Evolutionary conservation across 2,329 filamentous ascomycete genomes (phyloP), one percentile per base, ranked within the genome.

Genomic region (Fusarium compactum): DNA sequence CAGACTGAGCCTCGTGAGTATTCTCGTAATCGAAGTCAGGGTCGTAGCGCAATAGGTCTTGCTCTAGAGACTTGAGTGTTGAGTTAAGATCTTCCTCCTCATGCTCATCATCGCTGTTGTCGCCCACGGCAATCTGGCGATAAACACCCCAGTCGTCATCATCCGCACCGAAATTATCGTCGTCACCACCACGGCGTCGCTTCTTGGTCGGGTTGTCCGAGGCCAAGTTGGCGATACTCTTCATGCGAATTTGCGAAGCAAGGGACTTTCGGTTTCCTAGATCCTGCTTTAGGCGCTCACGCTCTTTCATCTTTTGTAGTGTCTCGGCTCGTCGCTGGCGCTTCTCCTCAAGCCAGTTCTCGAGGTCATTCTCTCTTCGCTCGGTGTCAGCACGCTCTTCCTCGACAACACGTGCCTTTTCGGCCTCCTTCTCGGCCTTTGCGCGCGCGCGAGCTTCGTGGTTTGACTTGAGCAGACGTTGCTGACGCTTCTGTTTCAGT

Each of bases 101-200:
- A 53, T 97, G 94, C 75, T 95, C 92, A 72, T 98, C 95, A 67
- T 96, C 93, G 76, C 92, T 93, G 72, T 86, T 86, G 10, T 92
- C 91, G 53, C 94, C 94, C 1, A 92, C 94, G 3, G 94, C 93
- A 61, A 98, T 97, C 43, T 93, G 93, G 56, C 96, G 91, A 81
- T 99, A 99, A 16, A 99, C 94, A 62, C 94, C 94, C 96, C 96
- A 99, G 80, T 99, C 96, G 61, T 97, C 95, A 77, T 99, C 96
- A 79, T 99, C 95, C 52, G 95, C 95, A 60, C 96, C 96, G 77
- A 99, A 99, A 65, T 93, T 94, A 78, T 99, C 96, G 75, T 99
- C 96, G 77, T 98, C 95, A 6, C 91, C 93, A 10, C 94, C 94
- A 20, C 95, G 90, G 16, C 94, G 86, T 60, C 95, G 89, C 80